Conservation (phyloP, 108 stramenopile species). For the Pseudonitzschia pungens region DNA sequence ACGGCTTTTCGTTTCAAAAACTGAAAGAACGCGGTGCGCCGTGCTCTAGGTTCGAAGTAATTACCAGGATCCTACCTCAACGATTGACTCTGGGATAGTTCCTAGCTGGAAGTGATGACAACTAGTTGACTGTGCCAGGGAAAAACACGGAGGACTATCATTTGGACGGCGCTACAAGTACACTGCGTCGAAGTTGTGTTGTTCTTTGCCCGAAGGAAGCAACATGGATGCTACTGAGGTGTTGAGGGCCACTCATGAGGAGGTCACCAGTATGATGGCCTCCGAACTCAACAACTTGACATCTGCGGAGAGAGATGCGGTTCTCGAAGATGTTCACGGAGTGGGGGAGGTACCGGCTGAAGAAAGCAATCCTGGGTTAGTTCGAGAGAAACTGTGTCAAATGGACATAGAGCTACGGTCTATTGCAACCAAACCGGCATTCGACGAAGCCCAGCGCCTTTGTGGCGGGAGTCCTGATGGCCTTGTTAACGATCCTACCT, state of each 20-base stretch:
- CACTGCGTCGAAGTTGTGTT: too few species aligned
- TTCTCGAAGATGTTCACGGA: background rate
- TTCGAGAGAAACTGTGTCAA: background rate
- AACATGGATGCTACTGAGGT: background rate
- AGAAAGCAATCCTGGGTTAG: background rate
- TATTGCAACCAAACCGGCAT: background rate
- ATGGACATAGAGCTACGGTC: background rate
- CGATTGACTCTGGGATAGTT: too few species aligned
- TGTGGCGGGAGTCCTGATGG: background rate
- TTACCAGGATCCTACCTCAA: too few species aligned
- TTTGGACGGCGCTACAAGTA: too few species aligned
- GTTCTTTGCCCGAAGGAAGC: background rate
- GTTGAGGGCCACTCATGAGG: background rate
- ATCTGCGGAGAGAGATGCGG: conserved; percentile 13
- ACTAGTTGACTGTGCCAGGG: too few species aligned
- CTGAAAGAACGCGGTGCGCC: too few species aligned
- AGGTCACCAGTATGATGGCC: conserved; percentile 3
- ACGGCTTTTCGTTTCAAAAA: too few species aligned
- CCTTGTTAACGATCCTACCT: conserved; percentile 4
- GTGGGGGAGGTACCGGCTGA: background rate
- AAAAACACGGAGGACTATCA: too few species aligned
- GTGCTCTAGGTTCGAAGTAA: too few species aligned
- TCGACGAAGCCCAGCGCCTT: conserved; percentile 5
- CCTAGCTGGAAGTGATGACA: too few species aligned
- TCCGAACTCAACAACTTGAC: conserved; percentile 25